Evolutionary conservation across 345 rosid genomes (phyloP), one percentile per base, ranked within the genome.

Genomic region (Camelina neglecta): DNA sequence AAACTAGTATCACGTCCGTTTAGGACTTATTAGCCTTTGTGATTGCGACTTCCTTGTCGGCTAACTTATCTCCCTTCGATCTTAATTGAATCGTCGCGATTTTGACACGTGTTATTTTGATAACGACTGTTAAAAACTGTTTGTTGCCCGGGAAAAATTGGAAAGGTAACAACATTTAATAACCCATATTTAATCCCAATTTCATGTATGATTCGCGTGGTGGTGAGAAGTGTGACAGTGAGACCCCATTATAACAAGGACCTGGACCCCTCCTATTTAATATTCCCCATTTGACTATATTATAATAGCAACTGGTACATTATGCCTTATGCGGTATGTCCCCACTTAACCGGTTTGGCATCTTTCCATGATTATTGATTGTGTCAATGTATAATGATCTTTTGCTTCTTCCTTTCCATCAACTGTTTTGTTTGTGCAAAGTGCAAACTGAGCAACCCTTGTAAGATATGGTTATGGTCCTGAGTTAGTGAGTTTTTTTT

Each of bases 31-130:
- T 39, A 38, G 11, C 67, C 8, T 54, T 29, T 29, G 58, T 61
- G 58, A 75, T n/a, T 2, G 6, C 15, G 63, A 75, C 69, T 44
- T 7, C 56, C 23, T 21, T 69, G 74, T 75, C 79, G 75, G 79
- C 39, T 23, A 20, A 1, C 4, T 68, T 15, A 1, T 41, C 3
- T 33, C 69, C 64, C 33, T 75, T 24, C 0, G 79, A 75, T 75
- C 4, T 33, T 7, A 0, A 0, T 1, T 1, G 1, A 7, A 8
- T 6, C 2, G 2, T 20, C 41, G 3, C 1, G 69, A 60, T 75
- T n/a, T 0, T 20, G 47, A 68, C 79, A 68, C 74, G 79, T 60
- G 68, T 2, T 8, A 41, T 5, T 29, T 20, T 11, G 0, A 60
- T 8, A 7, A 11, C n/a, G 39, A 31, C 64, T 5, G 69, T 69